A percentile compares a stretch with the other conserved stretches of the same genome.
phyloP scores from a whole-genome alignment of 2,329 filamentous ascomycete species.

The Aspergillus sp. region DNA sequence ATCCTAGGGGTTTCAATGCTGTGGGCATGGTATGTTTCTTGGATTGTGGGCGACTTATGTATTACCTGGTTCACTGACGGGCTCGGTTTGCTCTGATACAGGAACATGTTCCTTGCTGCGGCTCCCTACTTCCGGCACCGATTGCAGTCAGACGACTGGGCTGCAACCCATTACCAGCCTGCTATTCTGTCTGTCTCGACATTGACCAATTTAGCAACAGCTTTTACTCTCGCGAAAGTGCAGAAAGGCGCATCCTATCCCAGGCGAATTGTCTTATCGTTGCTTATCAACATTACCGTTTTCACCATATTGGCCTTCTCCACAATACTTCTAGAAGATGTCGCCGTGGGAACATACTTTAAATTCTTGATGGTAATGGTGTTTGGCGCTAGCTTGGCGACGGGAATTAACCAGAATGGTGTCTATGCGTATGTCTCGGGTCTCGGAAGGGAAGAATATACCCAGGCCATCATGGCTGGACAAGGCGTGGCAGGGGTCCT shows the following conservation, averaged over 20 bases:
- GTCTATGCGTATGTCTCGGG: constrained; percentile 84
- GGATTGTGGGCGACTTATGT: neutral
- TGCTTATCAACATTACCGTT: constrained; percentile 68
- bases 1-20: constrained; percentile 88
- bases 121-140: constrained; percentile 86
- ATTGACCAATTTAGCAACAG: constrained; percentile 68
- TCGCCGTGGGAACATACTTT: constrained; percentile 63
- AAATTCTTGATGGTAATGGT: constrained; percentile 77
- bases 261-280: constrained; percentile 69
- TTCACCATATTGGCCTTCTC: constrained; percentile 76
- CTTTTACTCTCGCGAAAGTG: constrained; percentile 69
- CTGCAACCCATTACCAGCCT: constrained; percentile 78
- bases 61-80: neutral
- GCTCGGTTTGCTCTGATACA: constrained; percentile 26
- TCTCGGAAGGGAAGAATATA: constrained; percentile 82
- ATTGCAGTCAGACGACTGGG: constrained; percentile 64
- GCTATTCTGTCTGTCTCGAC: constrained; percentile 83
- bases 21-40: constrained; percentile 74
- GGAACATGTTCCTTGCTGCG: constrained; percentile 98
- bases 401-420: constrained; percentile 86
- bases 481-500: constrained; percentile 89
- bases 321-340: constrained; percentile 60
- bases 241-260: constrained; percentile 83
- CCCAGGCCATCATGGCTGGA: constrained; percentile 91
- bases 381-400: constrained; percentile 67